These are phyloP conservation scores for Cytospora schulzeri DNA, from an alignment of 2,329 filamentous ascomycete genomes.

Conservation along the genomic window DNA sequence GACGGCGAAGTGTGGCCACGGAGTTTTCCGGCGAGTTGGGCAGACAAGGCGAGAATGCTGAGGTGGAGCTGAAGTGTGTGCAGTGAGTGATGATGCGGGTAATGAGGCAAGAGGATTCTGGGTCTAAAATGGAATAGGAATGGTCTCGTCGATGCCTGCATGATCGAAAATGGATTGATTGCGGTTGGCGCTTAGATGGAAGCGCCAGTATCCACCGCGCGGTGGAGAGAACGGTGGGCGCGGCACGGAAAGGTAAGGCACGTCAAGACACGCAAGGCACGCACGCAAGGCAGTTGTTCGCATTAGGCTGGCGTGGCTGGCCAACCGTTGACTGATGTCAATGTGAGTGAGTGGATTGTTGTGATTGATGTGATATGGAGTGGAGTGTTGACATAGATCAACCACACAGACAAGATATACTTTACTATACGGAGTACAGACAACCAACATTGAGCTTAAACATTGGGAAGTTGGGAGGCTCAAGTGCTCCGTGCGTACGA, in stretches of 20 bases:
- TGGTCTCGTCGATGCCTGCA: background rate
- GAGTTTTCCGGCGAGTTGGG: background rate
- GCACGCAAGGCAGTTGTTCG: background rate
- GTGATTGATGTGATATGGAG: too few species aligned
- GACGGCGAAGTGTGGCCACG: background rate
- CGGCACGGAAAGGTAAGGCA: conserved; percentile 12
- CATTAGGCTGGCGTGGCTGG: background rate
- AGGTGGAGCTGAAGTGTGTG: conserved; percentile 8
- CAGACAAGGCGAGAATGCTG: background rate
- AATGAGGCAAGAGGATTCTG: conserved; percentile 8
- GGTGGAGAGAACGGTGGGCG: background rate
- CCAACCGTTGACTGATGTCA: too few species aligned
- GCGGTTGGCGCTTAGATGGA: background rate
- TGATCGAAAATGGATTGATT: background rate
- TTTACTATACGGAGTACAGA: too few species aligned
- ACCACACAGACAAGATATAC: too few species aligned
- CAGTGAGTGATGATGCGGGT: too few species aligned
- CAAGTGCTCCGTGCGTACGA: too few species aligned
- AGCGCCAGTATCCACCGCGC: background rate
- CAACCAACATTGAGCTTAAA: too few species aligned
- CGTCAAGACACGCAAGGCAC: background rate
- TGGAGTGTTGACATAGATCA: too few species aligned
- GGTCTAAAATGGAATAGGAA: conserved; percentile 1
- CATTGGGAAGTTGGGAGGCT: too few species aligned
- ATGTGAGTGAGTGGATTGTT: too few species aligned